Evolutionary conservation across 148 eudicot species (phyloP), one percentile per base, ranked within the genome.

Genomic region (Dysphania ambrosioides): DNA sequence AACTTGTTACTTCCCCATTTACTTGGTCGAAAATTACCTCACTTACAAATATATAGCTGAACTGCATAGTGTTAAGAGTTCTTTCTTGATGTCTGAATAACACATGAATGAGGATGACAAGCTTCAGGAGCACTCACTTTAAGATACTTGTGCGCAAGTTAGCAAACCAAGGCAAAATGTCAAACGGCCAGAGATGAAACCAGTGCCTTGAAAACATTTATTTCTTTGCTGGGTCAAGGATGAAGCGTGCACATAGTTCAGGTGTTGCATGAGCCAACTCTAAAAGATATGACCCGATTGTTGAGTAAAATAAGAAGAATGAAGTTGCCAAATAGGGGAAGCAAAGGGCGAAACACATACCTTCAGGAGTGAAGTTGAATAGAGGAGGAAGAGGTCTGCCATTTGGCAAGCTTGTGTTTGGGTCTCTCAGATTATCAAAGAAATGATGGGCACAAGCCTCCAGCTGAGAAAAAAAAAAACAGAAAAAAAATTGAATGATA

Each of bases 391-490:
- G 76, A 19, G 91, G 87, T 34, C 81, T 87, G 35, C 99, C 92
- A 64, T 85, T 90, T 23, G 98, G 93, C 74, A 95, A 83, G 81
- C 88, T 70, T 29, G 90, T 83, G 70, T 85, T 89, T 66, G 99
- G 92, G 42, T 87, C 86, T 79, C 99, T 87, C 69, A 95, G 70
- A 69, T 83, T 90, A 76, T 95, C 89, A 47, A 95, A 92, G 88
- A 95, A 95, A 0, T 91, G 93, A 77, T 95, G 99, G 7, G 99
- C 93, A 76, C 99, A 95, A n/a, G 97, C 99, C 79, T 95, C 99
- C 85, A 95, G 83, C 99, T 95, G 90, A 75, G 62, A 63, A 19
- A 29, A 64, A 27, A 27, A n/a, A n/a, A n/a, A n/a, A n/a, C n/a
- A n/a, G n/a, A n/a, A n/a, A n/a, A n/a, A n/a, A n/a, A n/a, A n/a